phyloP scores from a whole-genome alignment of 768 basidiomycete species.

The Pseudohyphozyma bogoriensis region DNA sequence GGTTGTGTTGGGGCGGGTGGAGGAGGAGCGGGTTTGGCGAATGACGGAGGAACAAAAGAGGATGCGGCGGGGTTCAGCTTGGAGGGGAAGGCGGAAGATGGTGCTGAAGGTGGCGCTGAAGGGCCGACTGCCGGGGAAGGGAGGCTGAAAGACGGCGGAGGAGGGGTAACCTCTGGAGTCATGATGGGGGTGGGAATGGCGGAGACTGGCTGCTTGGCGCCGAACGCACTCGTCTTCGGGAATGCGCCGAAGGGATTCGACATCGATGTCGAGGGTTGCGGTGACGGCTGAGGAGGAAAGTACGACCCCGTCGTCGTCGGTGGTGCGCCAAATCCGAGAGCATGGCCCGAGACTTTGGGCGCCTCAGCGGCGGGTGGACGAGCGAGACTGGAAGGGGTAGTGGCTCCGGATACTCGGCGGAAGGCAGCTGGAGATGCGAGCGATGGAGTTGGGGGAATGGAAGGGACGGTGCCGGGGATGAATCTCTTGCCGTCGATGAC shows the following conservation, averaged over 20 bases:
- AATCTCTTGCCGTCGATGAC: constrained; percentile 37
- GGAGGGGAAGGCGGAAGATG: neutral
- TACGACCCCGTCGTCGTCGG: neutral
- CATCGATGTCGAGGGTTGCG: constrained; percentile 35
- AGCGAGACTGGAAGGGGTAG: neutral
- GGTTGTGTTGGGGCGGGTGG: no score
- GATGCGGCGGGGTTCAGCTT: neutral
- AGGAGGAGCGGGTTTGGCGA: neutral
- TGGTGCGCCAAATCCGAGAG: neutral
- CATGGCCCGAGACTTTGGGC: neutral
- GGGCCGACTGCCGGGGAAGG: neutral
- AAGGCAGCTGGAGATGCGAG: constrained; percentile 34
- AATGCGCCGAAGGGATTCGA: neutral
- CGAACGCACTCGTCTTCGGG: constrained; percentile 4
- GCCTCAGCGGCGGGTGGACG: neutral
- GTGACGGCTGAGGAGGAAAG: constrained; percentile 33
- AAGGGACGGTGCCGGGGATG: constrained; percentile 19
- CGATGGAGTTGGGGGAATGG: constrained; percentile 36
- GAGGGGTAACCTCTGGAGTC: neutral
- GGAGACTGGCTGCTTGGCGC: constrained; percentile 8
- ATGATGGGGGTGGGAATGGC: constrained; percentile 4
- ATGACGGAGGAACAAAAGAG: neutral
- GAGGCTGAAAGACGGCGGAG: neutral
- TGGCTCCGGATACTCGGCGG: neutral
- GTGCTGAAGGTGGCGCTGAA: neutral